These are phyloP conservation scores for Amauroascus verrucosus DNA, from an alignment of 2,329 filamentous ascomycete species.

Conservation along the genomic window DNA sequence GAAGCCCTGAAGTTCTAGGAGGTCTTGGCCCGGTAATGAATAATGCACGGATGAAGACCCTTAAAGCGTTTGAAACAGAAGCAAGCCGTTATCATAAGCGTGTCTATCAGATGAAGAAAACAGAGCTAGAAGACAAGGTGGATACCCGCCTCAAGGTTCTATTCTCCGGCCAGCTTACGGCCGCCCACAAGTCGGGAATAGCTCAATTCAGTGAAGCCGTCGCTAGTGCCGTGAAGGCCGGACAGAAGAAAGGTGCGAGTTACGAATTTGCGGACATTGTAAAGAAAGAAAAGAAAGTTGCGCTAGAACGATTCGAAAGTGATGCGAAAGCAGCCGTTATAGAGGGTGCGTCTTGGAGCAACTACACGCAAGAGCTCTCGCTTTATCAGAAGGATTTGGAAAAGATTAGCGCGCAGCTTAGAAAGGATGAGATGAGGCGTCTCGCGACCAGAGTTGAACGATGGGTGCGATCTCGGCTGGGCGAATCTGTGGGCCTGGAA, in stretches of 20 bases:
- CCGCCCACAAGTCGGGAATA: slow-evolving; percentile 82
- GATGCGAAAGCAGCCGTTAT: slow-evolving; percentile 67
- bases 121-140: slow-evolving; percentile 75
- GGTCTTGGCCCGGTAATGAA: slow-evolving; percentile 67
- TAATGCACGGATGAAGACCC: slow-evolving; percentile 57
- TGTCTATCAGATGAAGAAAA: slow-evolving; percentile 75
- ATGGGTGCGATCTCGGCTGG: slow-evolving; percentile 80
- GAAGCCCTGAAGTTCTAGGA: slow-evolving; percentile 60
- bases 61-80: slow-evolving; percentile 79
- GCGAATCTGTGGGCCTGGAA: slow-evolving; percentile 79
- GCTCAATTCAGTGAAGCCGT: slow-evolving; percentile 79
- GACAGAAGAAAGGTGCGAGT: slow-evolving; percentile 78
- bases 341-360: slow-evolving; percentile 73
- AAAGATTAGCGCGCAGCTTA: slow-evolving; percentile 70
- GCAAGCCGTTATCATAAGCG: slow-evolving; percentile 95
- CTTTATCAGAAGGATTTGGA: slow-evolving; percentile 86
- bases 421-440: slow-evolving; percentile 92
- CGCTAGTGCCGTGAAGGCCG: slow-evolving; percentile 72
- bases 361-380: slow-evolving; percentile 67
- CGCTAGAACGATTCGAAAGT: slow-evolving; percentile 62
- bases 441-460: slow-evolving; percentile 83
- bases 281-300: slow-evolving; percentile 64
- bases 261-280: slow-evolving; percentile 98
- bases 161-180: slow-evolving; percentile 77
- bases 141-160: slow-evolving; percentile 80